A percentile compares a stretch with the other conserved stretches of the same genome.
phyloP scores from a whole-genome alignment of 805 yeast genomes.

The Cyberlindnera veronae region DNA sequence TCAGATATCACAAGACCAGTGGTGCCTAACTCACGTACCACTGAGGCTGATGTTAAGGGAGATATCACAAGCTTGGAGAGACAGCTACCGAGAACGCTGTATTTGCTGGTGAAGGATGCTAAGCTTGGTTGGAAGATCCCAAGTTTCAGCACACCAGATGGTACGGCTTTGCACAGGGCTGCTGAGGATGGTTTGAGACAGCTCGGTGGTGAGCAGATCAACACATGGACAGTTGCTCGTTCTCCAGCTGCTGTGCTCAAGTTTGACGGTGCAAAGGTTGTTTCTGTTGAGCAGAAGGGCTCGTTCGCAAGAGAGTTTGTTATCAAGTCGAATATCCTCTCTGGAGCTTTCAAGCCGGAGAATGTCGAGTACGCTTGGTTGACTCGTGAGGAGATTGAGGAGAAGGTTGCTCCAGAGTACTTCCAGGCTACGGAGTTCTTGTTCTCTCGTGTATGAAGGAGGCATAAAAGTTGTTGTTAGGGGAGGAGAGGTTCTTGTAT shows the following conservation, averaged over 20 bases:
- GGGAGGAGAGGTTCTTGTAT: constrained; percentile 1
- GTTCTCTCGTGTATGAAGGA: constrained; percentile 30
- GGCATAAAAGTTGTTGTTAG: not conserved
- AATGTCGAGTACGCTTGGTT: constrained; percentile 72
- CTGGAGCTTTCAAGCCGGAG: constrained; percentile 63
- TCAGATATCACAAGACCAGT: constrained; percentile 68
- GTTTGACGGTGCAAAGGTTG: constrained; percentile 28
- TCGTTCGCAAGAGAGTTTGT: constrained; percentile 54
- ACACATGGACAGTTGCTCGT: constrained; percentile 88
- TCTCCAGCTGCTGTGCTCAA: constrained; percentile 76
- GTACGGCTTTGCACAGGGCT: constrained; percentile 53
- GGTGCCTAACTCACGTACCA: constrained; percentile 62
- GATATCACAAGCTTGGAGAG: constrained; percentile 75
- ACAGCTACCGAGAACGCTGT: constrained; percentile 72
- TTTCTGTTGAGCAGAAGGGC: constrained; percentile 18
- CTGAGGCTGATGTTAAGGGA: constrained; percentile 67
- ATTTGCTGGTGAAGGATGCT: constrained; percentile 56
- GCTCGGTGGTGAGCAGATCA: constrained; percentile 71
- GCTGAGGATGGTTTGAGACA: constrained; percentile 72
- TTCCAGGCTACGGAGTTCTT: constrained; percentile 47
- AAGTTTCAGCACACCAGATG: constrained; percentile 46
- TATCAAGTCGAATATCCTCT: constrained; percentile 82
- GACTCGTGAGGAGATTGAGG: constrained; percentile 69
- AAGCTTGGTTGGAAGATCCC: constrained; percentile 72
- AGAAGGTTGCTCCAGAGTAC: constrained; percentile 50